Conservation (phyloP, 805 yeast species). For the Spathaspora sp. region DNA sequence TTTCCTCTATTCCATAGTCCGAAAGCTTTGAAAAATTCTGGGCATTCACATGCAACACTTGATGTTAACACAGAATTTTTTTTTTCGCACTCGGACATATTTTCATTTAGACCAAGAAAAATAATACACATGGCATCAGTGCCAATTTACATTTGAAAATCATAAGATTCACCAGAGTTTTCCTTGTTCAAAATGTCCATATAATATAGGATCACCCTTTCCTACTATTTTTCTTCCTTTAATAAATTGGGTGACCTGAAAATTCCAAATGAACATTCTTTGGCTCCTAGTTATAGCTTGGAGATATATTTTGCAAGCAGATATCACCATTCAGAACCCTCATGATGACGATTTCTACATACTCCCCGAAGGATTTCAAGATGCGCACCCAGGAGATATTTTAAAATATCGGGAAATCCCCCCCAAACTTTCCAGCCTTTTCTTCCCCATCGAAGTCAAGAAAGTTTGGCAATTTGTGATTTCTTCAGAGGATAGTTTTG, state of each 20-base stretch:
- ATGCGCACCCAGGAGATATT: constrained; percentile 18
- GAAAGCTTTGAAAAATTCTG: neutral
- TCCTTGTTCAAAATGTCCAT: too few species aligned
- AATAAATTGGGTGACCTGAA: neutral
- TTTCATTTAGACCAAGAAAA: too few species aligned
- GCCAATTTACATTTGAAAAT: too few species aligned
- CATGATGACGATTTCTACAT: constrained; percentile 21
- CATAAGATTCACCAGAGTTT: too few species aligned
- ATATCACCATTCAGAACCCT: constrained; percentile 6
- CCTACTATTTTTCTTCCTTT: neutral
- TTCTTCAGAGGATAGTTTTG: constrained; percentile 20
- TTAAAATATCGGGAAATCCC: constrained; percentile 20
- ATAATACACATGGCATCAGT: too few species aligned
- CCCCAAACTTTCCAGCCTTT: constrained; percentile 12
- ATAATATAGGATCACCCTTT: too few species aligned
- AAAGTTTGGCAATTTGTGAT: constrained; percentile 20
- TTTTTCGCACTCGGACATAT: too few species aligned
- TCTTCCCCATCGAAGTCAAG: constrained; percentile 17
- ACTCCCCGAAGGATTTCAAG: constrained; percentile 20
- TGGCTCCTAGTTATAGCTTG: neutral
- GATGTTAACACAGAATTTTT: neutral
- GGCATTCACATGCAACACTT: neutral
- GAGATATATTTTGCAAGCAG: neutral
- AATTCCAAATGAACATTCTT: neutral
- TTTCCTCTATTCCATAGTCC: too few species aligned